A percentile compares a stretch with the other conserved stretches of the same genome.
These are phyloP conservation scores for Vitis amurensis DNA, from an alignment of 164 flowering plant species.

Conservation along the genomic window DNA sequence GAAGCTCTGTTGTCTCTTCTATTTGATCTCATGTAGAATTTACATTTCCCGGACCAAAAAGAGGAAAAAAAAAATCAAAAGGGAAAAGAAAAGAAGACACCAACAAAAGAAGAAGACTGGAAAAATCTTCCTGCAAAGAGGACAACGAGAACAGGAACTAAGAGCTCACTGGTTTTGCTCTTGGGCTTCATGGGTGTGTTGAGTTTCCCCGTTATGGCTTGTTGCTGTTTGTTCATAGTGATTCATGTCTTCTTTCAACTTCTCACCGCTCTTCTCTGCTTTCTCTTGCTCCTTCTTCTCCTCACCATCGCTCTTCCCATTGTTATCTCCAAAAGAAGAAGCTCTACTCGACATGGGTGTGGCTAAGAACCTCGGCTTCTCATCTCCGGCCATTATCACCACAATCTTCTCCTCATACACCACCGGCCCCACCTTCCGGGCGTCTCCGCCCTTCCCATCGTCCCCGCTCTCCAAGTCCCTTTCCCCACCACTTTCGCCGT, in stretches of 20 bases:
- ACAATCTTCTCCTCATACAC: constrained; percentile 41
- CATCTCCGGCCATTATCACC: constrained; percentile 60
- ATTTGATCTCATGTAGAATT: constrained; percentile 8
- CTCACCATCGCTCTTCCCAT: background rate
- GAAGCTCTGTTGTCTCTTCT: background rate
- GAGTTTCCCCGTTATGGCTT: background rate
- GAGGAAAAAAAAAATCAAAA: background rate
- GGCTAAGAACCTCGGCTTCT: constrained; percentile 48
- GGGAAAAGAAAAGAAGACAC: background rate
- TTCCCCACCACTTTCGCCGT: constrained; percentile 11
- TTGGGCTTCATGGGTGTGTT: no score
- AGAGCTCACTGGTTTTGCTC: background rate
- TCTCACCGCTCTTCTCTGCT: constrained; percentile 1
- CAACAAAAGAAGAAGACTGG: background rate
- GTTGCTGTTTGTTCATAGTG: background rate
- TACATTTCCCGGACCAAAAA: constrained; percentile 6
- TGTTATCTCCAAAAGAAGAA: constrained; percentile 7
- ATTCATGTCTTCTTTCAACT: constrained; percentile 7
- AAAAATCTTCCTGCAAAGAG: background rate
- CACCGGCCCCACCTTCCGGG: constrained; percentile 4
- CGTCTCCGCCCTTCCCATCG: constrained; percentile 14
- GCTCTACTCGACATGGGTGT: constrained; percentile 29
- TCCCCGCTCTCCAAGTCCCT: constrained; percentile 20
- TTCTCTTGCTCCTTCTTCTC: constrained; percentile 1
- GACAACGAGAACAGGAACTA: background rate